Evolutionary conservation across 2,329 filamentous ascomycete genomes (phyloP).

Genomic region (Cercospora sojina): DNA sequence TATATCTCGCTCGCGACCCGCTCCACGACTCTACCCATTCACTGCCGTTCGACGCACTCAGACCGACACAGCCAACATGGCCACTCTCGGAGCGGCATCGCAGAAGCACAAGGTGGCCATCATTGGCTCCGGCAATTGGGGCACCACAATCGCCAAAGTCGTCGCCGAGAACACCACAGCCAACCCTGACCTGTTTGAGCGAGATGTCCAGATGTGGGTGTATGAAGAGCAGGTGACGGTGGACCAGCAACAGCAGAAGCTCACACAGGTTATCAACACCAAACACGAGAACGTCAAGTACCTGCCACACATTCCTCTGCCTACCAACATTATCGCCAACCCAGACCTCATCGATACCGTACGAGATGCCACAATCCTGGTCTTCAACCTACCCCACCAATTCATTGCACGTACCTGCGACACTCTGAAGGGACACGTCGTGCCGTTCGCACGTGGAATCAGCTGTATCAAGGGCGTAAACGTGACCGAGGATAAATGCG

Average conservation of each 20-base stretch:
- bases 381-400: constrained; percentile 96
- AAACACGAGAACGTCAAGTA: constrained; percentile 98
- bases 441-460: constrained; percentile 89
- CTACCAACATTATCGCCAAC: constrained; percentile 79
- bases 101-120: constrained; percentile 92
- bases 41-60: neutral
- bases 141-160: constrained; percentile 95
- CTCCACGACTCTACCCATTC: neutral
- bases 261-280: constrained; percentile 87
- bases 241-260: constrained; percentile 76
- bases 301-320: constrained; percentile 81
- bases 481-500: constrained; percentile 80
- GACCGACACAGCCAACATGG: constrained; percentile 40
- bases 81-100: constrained; percentile 51
- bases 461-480: constrained; percentile 98
- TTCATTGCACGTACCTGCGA: constrained; percentile 88
- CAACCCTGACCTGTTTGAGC: constrained; percentile 78
- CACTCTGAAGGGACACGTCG: constrained; percentile 79
- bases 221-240: constrained; percentile 87
- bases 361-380: constrained; percentile 77
- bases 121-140: constrained; percentile 97
- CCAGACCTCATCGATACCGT: constrained; percentile 78
- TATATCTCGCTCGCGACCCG: neutral
- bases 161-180: constrained; percentile 85
- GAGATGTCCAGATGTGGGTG: constrained; percentile 97